Percentiles rank a stretch among this genome's conserved stretches.
phyloP scores from a whole-genome alignment of 345 rosid genomes.

The Passiflora organensis region DNA sequence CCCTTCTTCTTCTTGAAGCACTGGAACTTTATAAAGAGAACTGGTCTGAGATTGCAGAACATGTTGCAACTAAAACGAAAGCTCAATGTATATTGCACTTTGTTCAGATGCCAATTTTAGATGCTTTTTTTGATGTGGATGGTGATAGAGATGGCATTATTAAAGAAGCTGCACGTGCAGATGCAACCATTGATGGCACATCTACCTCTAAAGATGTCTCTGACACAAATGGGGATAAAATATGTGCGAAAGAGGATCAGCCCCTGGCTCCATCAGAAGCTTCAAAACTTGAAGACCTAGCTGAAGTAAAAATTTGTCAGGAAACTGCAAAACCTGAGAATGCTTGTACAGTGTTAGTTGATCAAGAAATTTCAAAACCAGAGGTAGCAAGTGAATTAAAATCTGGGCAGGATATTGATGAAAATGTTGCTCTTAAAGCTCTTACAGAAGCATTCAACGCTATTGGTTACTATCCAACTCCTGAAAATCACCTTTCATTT shows the following conservation, averaged over 20 bases:
- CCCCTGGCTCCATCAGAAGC: conserved; percentile 37
- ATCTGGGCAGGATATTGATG: conserved; percentile 31
- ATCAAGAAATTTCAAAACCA: conserved; percentile 33
- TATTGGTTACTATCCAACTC: conserved; percentile 55
- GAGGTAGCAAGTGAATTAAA: conserved; percentile 39
- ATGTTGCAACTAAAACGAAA: conserved; percentile 96
- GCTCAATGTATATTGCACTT: conserved; percentile 98
- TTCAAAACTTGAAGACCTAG: conserved; percentile 48
- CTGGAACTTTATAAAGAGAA: conserved; percentile 91
- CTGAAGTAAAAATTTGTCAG: conserved; percentile 35
- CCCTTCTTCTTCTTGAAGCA: conserved; percentile 96
- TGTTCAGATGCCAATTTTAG: conserved; percentile 97
- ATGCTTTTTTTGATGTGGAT: conserved; percentile 54
- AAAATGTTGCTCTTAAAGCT: conserved; percentile 62
- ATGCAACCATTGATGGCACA: conserved; percentile 30
- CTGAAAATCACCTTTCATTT: conserved; percentile 70
- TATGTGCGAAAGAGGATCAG: conserved; percentile 39
- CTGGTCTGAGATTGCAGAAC: conserved; percentile 99
- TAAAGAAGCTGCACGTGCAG: conserved; percentile 44
- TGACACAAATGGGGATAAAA: conserved; percentile 48
- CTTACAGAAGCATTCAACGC: conserved; percentile 86
- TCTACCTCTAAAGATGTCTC: conserved; percentile 42
- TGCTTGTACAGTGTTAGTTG: conserved; percentile 27
- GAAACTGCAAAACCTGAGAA: conserved; percentile 42
- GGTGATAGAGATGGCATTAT: conserved; percentile 36